These are phyloP conservation scores for Xylariomycetidae sp. DNA, from an alignment of 2,329 filamentous ascomycete genomes.

Conservation along the genomic window DNA sequence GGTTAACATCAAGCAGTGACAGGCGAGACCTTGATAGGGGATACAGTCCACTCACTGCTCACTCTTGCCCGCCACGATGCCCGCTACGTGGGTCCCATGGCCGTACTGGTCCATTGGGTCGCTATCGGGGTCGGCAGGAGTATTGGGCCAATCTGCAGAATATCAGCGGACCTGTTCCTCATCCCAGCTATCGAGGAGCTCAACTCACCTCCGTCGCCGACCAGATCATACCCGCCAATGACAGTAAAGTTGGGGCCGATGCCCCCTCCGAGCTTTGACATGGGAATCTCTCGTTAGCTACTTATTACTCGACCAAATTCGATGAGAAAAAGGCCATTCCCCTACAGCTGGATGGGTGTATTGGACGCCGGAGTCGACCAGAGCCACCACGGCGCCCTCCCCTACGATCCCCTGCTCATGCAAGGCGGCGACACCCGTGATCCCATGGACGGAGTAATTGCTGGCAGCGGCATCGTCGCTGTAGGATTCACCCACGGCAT, in stretches of 20 bases:
- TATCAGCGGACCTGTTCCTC: not conserved
- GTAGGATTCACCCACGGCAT: slow-evolving; percentile 14
- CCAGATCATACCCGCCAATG: slow-evolving; percentile 19
- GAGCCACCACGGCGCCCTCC: slow-evolving; percentile 17
- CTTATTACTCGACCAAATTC: not conserved
- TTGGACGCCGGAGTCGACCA: slow-evolving; percentile 20
- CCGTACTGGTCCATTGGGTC: slow-evolving; percentile 16
- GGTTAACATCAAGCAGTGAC: not conserved
- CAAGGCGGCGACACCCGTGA: slow-evolving; percentile 18
- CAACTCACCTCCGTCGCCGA: slow-evolving; percentile 14
- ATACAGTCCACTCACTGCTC: slow-evolving; percentile 12
- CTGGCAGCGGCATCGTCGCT: slow-evolving; percentile 15
- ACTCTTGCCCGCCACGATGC: slow-evolving; percentile 18
- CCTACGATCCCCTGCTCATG: slow-evolving; percentile 18
- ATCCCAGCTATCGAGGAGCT: not conserved
- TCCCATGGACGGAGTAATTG: slow-evolving; percentile 18
- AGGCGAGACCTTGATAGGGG: no score
- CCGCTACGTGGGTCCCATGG: slow-evolving; percentile 19
- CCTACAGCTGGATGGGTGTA: slow-evolving; percentile 19
- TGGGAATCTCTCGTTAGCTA: slow-evolving; percentile 1
- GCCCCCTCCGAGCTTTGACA: slow-evolving; percentile 16
- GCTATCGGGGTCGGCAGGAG: slow-evolving; percentile 12
- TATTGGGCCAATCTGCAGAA: slow-evolving; percentile 14
- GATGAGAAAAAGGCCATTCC: not conserved
- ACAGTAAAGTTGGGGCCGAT: slow-evolving; percentile 18